A percentile compares a stretch with the other conserved stretches of the same genome.
Evolutionary conservation across 352 stramenopile species (phyloP).

Genomic region (Phytophthora cactorum): DNA sequence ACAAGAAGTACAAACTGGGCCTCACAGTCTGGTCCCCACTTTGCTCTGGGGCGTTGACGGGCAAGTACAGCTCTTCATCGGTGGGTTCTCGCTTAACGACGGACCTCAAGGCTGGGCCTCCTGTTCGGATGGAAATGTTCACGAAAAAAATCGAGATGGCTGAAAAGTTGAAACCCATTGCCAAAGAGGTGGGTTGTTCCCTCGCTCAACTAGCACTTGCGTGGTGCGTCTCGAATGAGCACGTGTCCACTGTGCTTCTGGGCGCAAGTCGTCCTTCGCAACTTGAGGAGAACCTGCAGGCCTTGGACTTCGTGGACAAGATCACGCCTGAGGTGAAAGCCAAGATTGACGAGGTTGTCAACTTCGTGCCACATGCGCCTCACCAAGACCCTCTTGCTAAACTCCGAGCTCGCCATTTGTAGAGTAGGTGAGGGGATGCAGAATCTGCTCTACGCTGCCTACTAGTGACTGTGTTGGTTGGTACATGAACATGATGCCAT

Average conservation of each 20-base stretch:
- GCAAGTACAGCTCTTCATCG: slow-evolving; percentile 8
- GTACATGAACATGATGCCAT: not conserved
- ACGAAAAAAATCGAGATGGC: not conserved
- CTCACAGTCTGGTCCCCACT: slow-evolving; percentile 7
- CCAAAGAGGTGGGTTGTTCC: not conserved
- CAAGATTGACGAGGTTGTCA: slow-evolving; percentile 7
- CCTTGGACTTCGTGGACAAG: slow-evolving; percentile 8
- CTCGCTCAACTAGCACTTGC: slow-evolving; percentile 17
- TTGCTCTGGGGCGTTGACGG: not conserved
- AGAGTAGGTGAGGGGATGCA: not conserved
- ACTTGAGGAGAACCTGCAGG: slow-evolving; percentile 20
- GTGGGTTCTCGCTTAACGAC: slow-evolving; percentile 28
- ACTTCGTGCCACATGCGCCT: slow-evolving; percentile 3
- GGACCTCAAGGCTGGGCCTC: not conserved
- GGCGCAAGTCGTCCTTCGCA: slow-evolving; percentile 10
- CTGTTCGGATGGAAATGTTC: not conserved
- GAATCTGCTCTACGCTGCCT: not conserved
- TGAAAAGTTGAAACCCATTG: slow-evolving; percentile 9
- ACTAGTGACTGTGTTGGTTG: not conserved
- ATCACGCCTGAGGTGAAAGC: slow-evolving; percentile 13
- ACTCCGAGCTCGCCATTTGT: not conserved
- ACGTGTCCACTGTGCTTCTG: slow-evolving; percentile 15
- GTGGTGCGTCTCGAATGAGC: slow-evolving; percentile 5
- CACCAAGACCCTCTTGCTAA: not conserved
- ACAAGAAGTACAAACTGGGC: slow-evolving; percentile 17